Conservation (phyloP, 768 basidiomycete genomes). For the Leccinum boreale region DNA sequence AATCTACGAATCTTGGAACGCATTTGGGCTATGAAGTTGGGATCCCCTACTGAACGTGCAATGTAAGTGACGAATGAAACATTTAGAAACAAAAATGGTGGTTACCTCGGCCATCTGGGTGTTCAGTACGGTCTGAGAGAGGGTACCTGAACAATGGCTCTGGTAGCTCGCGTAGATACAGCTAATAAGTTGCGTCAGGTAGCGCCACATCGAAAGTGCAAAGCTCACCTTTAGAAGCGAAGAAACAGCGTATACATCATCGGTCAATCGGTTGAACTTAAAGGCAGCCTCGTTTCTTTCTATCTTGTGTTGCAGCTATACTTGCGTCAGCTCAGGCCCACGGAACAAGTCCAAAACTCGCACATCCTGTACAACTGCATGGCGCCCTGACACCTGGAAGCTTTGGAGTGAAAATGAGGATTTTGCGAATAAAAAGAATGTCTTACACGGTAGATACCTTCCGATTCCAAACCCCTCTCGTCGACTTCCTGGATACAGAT, state of each 20-base stretch:
- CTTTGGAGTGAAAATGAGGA: slow-evolving; percentile 2
- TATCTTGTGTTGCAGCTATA: slow-evolving; percentile 78
- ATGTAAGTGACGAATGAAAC: background rate
- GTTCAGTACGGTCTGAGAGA: slow-evolving; percentile 75
- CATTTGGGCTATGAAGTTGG: slow-evolving; percentile 65
- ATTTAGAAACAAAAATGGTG: background rate
- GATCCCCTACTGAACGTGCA: slow-evolving; percentile 56
- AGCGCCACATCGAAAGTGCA: background rate
- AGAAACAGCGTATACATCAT: slow-evolving; percentile 82
- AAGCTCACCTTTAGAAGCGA: slow-evolving; percentile 74
- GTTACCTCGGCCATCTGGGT: slow-evolving; percentile 73
- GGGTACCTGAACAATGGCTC: slow-evolving; percentile 86
- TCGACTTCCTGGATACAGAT: slow-evolving; percentile 85
- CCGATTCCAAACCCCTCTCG: slow-evolving; percentile 67
- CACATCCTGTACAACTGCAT: slow-evolving; percentile 81
- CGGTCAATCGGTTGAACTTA: slow-evolving; percentile 61
- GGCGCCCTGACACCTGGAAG: slow-evolving; percentile 73
- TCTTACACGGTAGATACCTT: slow-evolving; percentile 78
- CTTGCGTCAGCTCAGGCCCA: slow-evolving; percentile 3
- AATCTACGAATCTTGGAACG: slow-evolving; percentile 85
- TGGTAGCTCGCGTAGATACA: slow-evolving; percentile 82
- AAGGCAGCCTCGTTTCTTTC: slow-evolving; percentile 80
- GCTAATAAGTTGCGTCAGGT: slow-evolving; percentile 34
- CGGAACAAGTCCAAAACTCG: slow-evolving; percentile 14
- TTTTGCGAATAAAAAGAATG: background rate